phyloP scores from a whole-genome alignment of 2,329 filamentous ascomycete species.

The Diaporthe nobilis region DNA sequence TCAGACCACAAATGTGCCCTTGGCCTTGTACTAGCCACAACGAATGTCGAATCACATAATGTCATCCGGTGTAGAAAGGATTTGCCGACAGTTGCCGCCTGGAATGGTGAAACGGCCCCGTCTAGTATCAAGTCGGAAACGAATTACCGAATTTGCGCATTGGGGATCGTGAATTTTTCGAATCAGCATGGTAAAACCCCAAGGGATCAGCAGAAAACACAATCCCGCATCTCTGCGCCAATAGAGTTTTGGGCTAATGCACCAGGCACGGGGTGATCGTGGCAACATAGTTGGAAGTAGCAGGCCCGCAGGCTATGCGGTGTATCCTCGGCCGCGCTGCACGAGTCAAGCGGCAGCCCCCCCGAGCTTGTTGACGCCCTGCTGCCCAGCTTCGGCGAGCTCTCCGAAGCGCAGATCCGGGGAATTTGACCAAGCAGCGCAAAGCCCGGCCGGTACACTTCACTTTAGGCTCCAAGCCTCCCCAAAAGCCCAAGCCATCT shows the following conservation, averaged over 20 bases:
- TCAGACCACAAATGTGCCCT: background rate
- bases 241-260: constrained; percentile 25
- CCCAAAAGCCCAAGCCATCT: constrained; percentile 3
- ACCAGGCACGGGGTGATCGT: constrained; percentile 25
- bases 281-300: background rate
- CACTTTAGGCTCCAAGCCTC: constrained; percentile 13
- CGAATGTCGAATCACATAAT: background rate
- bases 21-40: background rate
- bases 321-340: constrained; percentile 15
- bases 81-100: background rate
- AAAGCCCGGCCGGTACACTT: constrained; percentile 13
- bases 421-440: background rate
- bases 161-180: background rate
- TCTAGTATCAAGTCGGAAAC: background rate
- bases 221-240: background rate
- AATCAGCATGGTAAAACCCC: constrained; percentile 15
- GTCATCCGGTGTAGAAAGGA: background rate
- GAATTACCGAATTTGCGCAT: background rate
- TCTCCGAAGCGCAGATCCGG: constrained; percentile 27
- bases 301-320: constrained; percentile 14
- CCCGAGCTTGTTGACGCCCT: constrained; percentile 25
- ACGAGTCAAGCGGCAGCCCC: constrained; percentile 16
- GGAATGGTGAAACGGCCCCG: background rate
- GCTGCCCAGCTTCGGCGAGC: constrained; percentile 27
- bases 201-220: constrained; percentile 6